phyloP scores from a whole-genome alignment of 108 stramenopile species.

The Skeletonema marinoi region DNA sequence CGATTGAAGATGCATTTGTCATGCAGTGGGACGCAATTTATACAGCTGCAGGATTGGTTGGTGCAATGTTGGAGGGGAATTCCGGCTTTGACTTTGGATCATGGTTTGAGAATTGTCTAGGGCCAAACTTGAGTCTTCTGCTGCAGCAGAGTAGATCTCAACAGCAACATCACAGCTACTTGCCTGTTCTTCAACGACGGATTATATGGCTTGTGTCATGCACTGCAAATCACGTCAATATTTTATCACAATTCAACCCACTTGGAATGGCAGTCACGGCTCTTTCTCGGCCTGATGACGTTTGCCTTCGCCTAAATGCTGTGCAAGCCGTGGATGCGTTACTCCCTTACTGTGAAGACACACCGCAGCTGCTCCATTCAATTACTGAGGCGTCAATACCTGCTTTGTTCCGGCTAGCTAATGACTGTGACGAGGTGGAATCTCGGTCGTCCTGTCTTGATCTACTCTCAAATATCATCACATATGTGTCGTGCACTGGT shows the following conservation, averaged over 20 bases:
- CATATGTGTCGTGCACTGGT: constrained; percentile 25
- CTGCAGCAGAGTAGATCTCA: constrained; percentile 1
- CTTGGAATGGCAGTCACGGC: constrained; percentile 18
- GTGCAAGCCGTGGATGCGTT: constrained; percentile 38
- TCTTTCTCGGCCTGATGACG: constrained; percentile 13
- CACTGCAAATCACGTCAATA: constrained; percentile 30
- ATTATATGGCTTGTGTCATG: constrained; percentile 44
- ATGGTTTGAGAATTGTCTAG: constrained; percentile 37
- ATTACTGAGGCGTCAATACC: constrained; percentile 24
- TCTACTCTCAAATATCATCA: constrained; percentile 28
- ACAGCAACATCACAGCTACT: neutral
- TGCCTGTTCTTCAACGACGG: constrained; percentile 41
- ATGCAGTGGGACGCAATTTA: constrained; percentile 46
- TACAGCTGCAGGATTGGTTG: constrained; percentile 37
- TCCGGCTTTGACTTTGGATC: constrained; percentile 24
- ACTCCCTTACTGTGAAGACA: constrained; percentile 31
- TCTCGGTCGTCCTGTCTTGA: constrained; percentile 38
- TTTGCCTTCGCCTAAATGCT: constrained; percentile 27
- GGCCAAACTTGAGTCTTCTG: constrained; percentile 17
- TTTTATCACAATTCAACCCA: constrained; percentile 24
- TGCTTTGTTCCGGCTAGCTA: constrained; percentile 32
- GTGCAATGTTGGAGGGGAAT: constrained; percentile 20
- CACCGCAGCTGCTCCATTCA: constrained; percentile 12
- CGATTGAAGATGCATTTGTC: constrained; percentile 10
- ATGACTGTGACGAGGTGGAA: constrained; percentile 42